Conservation (phyloP, 768 basidiomycete genomes). For the Leucosporidium creatinivorum region DNA sequence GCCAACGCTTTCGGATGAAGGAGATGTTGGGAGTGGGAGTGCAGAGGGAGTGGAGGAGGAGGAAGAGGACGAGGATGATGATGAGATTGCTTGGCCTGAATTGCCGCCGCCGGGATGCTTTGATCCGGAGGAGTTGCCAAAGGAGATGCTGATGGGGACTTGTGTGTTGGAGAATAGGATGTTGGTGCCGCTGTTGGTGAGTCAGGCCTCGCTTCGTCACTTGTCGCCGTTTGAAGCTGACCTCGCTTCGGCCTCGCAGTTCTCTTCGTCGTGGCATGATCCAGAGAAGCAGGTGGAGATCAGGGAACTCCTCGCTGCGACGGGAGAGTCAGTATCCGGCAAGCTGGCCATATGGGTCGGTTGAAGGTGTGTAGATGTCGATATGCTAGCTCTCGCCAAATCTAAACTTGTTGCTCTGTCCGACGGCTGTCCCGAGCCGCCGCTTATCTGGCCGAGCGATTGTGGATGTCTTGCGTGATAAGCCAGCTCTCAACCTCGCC, state of each 20-base stretch:
- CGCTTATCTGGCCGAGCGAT: no score
- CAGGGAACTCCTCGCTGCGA: slow-evolving; percentile 30
- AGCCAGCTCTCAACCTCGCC: no score
- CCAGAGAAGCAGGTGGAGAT: slow-evolving; percentile 10
- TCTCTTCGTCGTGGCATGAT: slow-evolving; percentile 26
- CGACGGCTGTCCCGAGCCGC: no score
- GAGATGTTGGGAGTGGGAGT: neutral
- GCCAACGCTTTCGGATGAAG: neutral
- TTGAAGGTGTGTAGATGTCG: no score
- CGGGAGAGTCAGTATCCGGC: slow-evolving; percentile 5
- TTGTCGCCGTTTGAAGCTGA: neutral
- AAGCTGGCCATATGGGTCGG: neutral
- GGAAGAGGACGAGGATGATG: slow-evolving; percentile 33
- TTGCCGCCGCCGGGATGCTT: slow-evolving; percentile 42
- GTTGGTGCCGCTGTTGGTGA: slow-evolving; percentile 24
- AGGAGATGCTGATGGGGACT: slow-evolving; percentile 15
- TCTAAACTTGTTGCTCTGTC: no score
- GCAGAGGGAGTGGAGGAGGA: slow-evolving; percentile 13
- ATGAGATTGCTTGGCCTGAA: slow-evolving; percentile 33
- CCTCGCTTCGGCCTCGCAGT: slow-evolving; percentile 1
- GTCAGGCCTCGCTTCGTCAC: neutral
- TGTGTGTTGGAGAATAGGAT: slow-evolving; percentile 25
- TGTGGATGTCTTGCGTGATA: no score
- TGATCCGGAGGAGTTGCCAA: slow-evolving; percentile 34
- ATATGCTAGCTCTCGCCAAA: no score